These are phyloP conservation scores for Sporothrix inflata DNA, from an alignment of 2,329 filamentous ascomycete species.

Conservation along the genomic window DNA sequence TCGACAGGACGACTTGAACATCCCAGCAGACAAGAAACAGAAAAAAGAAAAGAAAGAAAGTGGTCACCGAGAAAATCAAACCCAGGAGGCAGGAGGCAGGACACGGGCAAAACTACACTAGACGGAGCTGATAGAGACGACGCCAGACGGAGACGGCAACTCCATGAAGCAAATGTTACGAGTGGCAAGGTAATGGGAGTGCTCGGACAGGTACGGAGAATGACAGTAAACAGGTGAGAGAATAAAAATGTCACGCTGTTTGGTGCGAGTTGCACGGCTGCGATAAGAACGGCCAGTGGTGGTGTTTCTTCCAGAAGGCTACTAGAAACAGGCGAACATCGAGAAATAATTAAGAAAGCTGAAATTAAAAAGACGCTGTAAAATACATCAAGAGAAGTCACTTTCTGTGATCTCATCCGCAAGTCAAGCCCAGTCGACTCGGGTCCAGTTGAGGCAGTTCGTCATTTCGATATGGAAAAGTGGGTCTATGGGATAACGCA, in stretches of 20 bases:
- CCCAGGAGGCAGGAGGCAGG: background rate
- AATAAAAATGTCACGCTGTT: background rate
- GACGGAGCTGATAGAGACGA: background rate
- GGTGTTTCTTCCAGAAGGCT: slow-evolving; percentile 11
- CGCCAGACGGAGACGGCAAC: slow-evolving; percentile 2
- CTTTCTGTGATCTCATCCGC: no score
- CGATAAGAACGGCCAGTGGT: slow-evolving; percentile 3
- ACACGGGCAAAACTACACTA: background rate
- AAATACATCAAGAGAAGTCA: background rate
- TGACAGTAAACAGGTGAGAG: background rate
- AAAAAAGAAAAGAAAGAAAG: background rate
- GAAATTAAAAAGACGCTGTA: no score
- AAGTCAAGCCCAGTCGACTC: no score
- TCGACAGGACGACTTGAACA: background rate
- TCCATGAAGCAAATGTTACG: slow-evolving; percentile 1
- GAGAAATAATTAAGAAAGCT: no score
- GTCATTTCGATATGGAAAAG: background rate
- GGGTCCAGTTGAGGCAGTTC: background rate
- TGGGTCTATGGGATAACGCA: background rate
- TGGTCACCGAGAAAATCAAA: background rate
- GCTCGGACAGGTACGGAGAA: background rate
- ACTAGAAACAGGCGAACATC: slow-evolving; percentile 2
- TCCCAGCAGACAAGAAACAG: background rate
- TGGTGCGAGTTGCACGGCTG: background rate
- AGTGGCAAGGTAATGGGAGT: background rate